Evolutionary conservation across 2,329 filamentous ascomycete genomes (phyloP).

Genomic region (Penicillium sp.): DNA sequence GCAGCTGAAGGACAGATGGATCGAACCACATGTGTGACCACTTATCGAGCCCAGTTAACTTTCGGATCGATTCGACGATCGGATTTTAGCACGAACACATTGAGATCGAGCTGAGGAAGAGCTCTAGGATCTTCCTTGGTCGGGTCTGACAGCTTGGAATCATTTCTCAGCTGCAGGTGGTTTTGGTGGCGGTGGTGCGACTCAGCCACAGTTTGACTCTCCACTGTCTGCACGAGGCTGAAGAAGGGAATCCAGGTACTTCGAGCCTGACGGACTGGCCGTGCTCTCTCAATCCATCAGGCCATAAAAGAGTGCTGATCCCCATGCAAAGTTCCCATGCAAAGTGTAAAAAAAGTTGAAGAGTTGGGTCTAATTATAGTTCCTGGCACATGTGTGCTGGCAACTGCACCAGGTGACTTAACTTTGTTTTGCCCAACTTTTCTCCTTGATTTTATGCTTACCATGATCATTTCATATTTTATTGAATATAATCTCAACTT

Average conservation of each 20-base stretch:
- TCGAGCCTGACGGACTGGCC: background rate
- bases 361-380: background rate
- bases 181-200: conserved; percentile 14
- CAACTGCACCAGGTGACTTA: background rate
- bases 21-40: background rate
- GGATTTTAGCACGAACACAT: background rate
- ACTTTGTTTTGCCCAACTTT: background rate
- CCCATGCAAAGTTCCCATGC: background rate
- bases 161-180: background rate
- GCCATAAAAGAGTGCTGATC: background rate
- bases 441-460: background rate
- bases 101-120: background rate
- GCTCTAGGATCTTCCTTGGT: background rate
- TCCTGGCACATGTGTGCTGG: background rate
- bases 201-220: conserved; percentile 17
- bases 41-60: background rate
- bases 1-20: background rate
- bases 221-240: conserved; percentile 3
- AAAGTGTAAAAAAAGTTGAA: background rate
- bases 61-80: background rate
- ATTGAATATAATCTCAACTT: too few species aligned
- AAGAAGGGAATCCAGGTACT: background rate
- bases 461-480: background rate
- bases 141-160: conserved; percentile 1
- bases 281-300: background rate